phyloP scores from a whole-genome alignment of 331 rosid genomes.

The Rosa hybrid region DNA sequence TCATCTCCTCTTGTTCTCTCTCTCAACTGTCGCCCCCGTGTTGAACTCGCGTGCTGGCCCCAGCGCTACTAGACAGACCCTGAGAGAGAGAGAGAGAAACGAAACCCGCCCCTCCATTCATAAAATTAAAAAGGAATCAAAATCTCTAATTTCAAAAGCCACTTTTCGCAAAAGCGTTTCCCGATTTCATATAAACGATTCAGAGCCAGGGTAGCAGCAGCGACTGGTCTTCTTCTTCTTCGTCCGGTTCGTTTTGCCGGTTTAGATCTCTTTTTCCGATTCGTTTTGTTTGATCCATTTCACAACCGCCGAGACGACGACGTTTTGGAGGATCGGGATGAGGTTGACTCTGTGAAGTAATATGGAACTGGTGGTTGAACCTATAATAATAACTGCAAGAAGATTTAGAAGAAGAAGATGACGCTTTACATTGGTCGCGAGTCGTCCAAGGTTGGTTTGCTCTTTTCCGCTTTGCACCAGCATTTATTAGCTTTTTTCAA shows the following conservation, averaged over 20 bases:
- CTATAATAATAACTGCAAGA: constrained; percentile 14
- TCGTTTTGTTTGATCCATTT: neutral
- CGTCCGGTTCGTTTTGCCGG: neutral
- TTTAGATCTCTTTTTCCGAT: neutral
- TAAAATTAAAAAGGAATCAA: neutral
- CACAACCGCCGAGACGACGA: neutral
- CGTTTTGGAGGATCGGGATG: constrained; percentile 19
- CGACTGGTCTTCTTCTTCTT: neutral
- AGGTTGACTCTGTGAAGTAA: constrained; percentile 63
- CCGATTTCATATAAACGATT: too few relatives aligned
- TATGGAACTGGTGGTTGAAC: constrained; percentile 62
- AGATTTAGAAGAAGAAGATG: constrained; percentile 52
- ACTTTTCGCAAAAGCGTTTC: neutral
- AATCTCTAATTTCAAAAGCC: neutral
- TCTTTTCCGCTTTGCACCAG: neutral
- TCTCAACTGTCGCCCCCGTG: constrained; percentile 81
- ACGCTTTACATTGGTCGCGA: constrained; percentile 92
- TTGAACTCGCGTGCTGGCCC: constrained; percentile 82
- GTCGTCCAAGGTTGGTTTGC: constrained; percentile 75
- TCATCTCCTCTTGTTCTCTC: constrained; percentile 18
- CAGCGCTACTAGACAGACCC: constrained; percentile 17
- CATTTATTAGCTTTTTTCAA: neutral
- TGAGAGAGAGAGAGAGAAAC: constrained; percentile 25
- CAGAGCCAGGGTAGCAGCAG: too few relatives aligned
- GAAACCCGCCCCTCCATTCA: neutral